A percentile compares a stretch with the other conserved stretches of the same genome.
Evolutionary conservation across 225 moss, liverwort and hornwort species (phyloP).

Genomic region (Rhytidiadelphus loreus): DNA sequence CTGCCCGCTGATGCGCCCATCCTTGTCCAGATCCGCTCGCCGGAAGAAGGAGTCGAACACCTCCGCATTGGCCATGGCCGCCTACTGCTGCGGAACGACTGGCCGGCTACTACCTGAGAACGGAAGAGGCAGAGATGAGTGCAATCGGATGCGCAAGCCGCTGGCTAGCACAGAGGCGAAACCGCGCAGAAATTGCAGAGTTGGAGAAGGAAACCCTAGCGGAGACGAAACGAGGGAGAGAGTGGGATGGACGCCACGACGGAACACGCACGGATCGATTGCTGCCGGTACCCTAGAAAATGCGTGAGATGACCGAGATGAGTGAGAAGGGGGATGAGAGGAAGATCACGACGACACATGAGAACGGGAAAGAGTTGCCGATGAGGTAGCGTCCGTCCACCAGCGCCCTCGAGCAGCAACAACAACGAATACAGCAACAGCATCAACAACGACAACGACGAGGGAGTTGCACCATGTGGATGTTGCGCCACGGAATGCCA

Average conservation of each 20-base stretch:
- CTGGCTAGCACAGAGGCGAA: neutral
- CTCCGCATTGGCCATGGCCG: constrained; percentile 74
- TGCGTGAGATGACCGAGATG: neutral
- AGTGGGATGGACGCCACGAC: neutral
- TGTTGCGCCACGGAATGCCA: neutral
- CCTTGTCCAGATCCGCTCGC: constrained; percentile 85
- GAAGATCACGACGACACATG: neutral
- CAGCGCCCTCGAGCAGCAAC: neutral
- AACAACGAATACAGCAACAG: neutral
- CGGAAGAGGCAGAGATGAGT: neutral
- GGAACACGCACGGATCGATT: neutral
- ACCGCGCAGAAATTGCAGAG: neutral
- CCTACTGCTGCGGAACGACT: neutral
- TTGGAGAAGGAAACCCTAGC: neutral
- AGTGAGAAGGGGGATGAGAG: neutral
- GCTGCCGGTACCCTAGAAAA: constrained; percentile 1
- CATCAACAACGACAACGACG: neutral
- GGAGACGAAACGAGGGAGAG: neutral
- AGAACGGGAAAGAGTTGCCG: neutral
- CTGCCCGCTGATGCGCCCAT: constrained; percentile 88
- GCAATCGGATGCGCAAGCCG: neutral
- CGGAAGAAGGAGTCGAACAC: constrained; percentile 88
- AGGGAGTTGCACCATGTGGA: neutral
- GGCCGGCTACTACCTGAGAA: constrained; percentile 7
- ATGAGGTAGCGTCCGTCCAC: neutral